Evolutionary conservation across 371 early-diverging fungal genomes (phyloP), one percentile per base, ranked within the genome.

Genomic region (Syncephalastrum racemosum): DNA sequence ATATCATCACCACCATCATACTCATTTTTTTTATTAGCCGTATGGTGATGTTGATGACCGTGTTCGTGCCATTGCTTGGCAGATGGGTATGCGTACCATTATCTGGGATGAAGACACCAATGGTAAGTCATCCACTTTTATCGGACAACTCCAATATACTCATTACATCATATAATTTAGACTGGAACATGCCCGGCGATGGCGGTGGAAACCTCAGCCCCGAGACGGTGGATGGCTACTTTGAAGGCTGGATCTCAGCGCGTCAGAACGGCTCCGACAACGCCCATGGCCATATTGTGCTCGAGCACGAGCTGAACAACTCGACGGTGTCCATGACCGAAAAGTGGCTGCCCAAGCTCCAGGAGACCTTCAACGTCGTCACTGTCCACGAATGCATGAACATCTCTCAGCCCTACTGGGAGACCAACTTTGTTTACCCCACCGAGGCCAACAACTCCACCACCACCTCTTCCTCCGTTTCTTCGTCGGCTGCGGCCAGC

Each of bases 41-140:
- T 80, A 68, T 66, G 75, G 77, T 47, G 81, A 79, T 57, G 75
- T 73, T 14, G 81, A 83, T 60, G 76, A 77, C 46, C 78, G 82
- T 60, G 77, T 82, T 36, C 80, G 82, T 58, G 73, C 75, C 19
- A 74, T 78, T 63, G 76, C 80, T 19, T 69, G 68, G 67, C 77
- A 76, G 54, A 73, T 79, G 77, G 80, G 80, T 54, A 40, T 79
- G 58, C 58, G 59, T 39, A 74, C 77, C 31, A 60, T 70, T 27
- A 25, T 77, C 31, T 81, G 80, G 80, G 70, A 76, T 41, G 61
- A 66, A 55, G 75, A 76, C 40, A 70, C 74, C 15, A 70, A 75
- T 31, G 51, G 49, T 36, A 51, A 51, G 15, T 20, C 7, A 36
- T 18, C 16, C 18, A 4, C 13, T 39, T 39, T 25, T 36, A 4